These are phyloP conservation scores for Puccinia triticina DNA, from an alignment of 1,284 basidiomycete species.

Conservation along the genomic window DNA sequence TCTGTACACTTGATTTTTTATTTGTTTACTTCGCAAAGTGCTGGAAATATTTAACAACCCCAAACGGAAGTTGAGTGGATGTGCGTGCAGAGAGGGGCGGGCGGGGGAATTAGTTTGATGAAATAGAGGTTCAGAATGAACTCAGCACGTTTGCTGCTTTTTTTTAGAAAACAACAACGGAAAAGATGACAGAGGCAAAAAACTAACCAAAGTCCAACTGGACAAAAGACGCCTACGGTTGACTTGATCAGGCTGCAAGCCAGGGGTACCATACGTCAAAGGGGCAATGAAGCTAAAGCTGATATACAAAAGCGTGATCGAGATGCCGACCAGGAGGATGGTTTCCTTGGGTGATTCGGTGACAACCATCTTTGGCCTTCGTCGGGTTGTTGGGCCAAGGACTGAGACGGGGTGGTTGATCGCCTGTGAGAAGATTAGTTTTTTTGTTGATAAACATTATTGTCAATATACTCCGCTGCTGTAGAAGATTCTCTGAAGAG, in stretches of 20 bases:
- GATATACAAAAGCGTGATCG: slow-evolving; percentile 67
- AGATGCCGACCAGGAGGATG: slow-evolving; percentile 65
- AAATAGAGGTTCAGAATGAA: background rate
- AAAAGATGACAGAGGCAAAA: no score
- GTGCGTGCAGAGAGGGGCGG: background rate
- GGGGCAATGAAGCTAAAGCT: slow-evolving; percentile 78
- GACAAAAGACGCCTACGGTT: slow-evolving; percentile 55
- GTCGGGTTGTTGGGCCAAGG: slow-evolving; percentile 67
- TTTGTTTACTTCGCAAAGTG: slow-evolving; percentile 4
- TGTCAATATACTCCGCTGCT: background rate
- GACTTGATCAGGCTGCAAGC: slow-evolving; percentile 60
- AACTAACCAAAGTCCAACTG: slow-evolving; percentile 56
- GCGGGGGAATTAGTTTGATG: background rate
- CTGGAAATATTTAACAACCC: background rate
- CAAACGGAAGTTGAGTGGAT: background rate
- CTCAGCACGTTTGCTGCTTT: background rate
- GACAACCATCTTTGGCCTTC: slow-evolving; percentile 67
- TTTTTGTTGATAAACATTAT: slow-evolving; percentile 54
- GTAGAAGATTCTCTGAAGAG: background rate
- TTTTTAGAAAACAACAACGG: background rate
- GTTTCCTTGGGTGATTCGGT: slow-evolving; percentile 68
- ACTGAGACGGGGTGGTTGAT: slow-evolving; percentile 88
- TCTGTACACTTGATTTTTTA: background rate
- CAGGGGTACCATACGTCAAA: slow-evolving; percentile 86
- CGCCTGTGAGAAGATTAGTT: slow-evolving; percentile 61